Evolutionary conservation across 2,329 filamentous ascomycete species (phyloP).

Genomic region (Cyclaneusma minus): DNA sequence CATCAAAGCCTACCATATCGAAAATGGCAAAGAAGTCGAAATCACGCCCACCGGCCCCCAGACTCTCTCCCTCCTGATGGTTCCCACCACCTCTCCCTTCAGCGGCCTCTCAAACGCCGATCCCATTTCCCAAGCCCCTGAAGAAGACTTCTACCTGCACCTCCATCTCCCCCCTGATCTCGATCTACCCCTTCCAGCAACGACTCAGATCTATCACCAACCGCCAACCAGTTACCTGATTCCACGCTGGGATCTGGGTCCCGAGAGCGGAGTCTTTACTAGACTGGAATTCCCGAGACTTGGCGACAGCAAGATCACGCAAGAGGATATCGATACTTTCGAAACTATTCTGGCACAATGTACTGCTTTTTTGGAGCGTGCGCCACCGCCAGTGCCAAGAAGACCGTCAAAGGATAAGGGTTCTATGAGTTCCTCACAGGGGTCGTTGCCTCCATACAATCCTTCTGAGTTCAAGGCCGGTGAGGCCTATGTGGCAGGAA

Average conservation of each 20-base stretch:
- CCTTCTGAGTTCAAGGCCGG: slow-evolving; percentile 68
- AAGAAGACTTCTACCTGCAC: slow-evolving; percentile 95
- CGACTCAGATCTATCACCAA: slow-evolving; percentile 94
- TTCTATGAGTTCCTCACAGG: slow-evolving; percentile 7
- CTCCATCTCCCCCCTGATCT: slow-evolving; percentile 89
- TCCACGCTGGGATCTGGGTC: slow-evolving; percentile 84
- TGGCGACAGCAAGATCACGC: slow-evolving; percentile 56
- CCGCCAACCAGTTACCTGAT: slow-evolving; percentile 87
- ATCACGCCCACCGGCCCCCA: slow-evolving; percentile 79
- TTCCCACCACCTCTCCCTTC: slow-evolving; percentile 70
- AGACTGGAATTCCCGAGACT: slow-evolving; percentile 75
- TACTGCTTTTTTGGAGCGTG: slow-evolving; percentile 83
- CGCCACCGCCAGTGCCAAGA: slow-evolving; percentile 37
- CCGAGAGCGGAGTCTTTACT: slow-evolving; percentile 79
- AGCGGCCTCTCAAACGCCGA: slow-evolving; percentile 35
- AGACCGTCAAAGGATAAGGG: slow-evolving; percentile 8
- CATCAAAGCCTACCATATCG: slow-evolving; percentile 82
- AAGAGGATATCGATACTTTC: slow-evolving; percentile 91
- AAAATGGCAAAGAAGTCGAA: slow-evolving; percentile 69
- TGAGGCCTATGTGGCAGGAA: slow-evolving; percentile 56
- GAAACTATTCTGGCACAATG: slow-evolving; percentile 97
- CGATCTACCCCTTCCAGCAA: slow-evolving; percentile 83
- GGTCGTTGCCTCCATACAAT: slow-evolving; percentile 60
- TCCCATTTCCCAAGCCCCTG: slow-evolving; percentile 37
- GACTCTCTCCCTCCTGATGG: slow-evolving; percentile 88